These are phyloP conservation scores for Elsinoe fawcettii DNA, from an alignment of 2,329 filamentous ascomycete genomes.

Conservation along the genomic window DNA sequence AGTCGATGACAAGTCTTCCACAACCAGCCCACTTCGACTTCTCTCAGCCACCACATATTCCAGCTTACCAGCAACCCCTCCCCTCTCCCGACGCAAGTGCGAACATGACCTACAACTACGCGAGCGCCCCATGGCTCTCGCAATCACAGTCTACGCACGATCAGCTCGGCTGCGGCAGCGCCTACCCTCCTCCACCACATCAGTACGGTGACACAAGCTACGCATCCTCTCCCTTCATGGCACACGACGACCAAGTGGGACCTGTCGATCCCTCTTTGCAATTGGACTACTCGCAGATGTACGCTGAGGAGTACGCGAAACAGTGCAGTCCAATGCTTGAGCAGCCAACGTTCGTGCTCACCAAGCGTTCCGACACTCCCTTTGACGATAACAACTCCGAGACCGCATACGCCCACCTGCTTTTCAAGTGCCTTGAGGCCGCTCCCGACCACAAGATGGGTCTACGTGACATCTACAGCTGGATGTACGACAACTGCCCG, in stretches of 20 bases:
- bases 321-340: neutral
- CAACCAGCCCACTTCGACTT: neutral
- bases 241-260: neutral
- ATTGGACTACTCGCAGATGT: neutral
- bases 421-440: conserved; percentile 66
- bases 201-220: neutral
- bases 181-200: neutral
- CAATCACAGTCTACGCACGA: neutral
- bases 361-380: conserved; percentile 14
- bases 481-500: conserved; percentile 75
- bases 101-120: neutral
- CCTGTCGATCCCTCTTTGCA: neutral
- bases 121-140: neutral
- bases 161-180: neutral
- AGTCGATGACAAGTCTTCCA: neutral
- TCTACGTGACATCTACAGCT: conserved; percentile 80
- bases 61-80: neutral
- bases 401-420: conserved; percentile 65
- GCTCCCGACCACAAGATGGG: conserved; percentile 62
- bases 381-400: conserved; percentile 19
- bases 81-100: neutral
- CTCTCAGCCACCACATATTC: neutral
- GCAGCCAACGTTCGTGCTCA: conserved; percentile 1
- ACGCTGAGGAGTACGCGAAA: neutral
- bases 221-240: neutral